Conservation (phyloP, 257 asterid genomes). For the Nicotiana obtusifolia region DNA sequence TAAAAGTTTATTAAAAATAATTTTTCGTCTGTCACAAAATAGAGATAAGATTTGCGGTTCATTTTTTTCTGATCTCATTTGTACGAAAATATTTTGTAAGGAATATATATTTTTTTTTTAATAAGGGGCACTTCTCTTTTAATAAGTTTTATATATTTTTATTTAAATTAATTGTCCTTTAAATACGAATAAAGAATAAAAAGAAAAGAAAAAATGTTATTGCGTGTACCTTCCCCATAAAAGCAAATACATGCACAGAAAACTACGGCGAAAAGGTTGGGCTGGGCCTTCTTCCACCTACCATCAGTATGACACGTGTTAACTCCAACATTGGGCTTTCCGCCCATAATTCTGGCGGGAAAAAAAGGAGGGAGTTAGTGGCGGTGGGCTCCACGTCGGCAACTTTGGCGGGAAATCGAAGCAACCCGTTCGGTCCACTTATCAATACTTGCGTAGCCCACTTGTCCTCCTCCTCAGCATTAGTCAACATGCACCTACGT, state of each 20-base stretch:
- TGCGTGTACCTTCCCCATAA: background rate
- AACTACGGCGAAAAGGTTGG: background rate
- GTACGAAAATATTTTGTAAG: too few species aligned
- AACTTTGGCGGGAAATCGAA: conserved; percentile 41
- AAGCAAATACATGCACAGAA: background rate
- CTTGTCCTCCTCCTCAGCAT: conserved; percentile 8
- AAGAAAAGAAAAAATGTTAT: background rate
- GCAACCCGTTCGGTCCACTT: conserved; percentile 35
- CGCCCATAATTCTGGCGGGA: conserved; percentile 27
- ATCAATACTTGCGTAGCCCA: conserved; percentile 26
- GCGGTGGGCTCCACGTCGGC: conserved; percentile 25
- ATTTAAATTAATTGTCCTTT: too few species aligned
- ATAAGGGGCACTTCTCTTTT: too few species aligned
- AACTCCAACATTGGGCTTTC: background rate
- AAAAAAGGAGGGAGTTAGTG: conserved; percentile 4
- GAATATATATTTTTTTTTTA: too few species aligned
- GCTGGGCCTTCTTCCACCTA: background rate
- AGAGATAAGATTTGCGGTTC: too few species aligned
- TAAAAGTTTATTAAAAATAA: too few species aligned
- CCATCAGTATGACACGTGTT: conserved; percentile 21
- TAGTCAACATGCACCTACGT: background rate
- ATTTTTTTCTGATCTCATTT: too few species aligned
- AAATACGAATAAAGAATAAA: too few species aligned
- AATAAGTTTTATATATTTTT: too few species aligned
- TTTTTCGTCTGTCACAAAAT: too few species aligned